Evolutionary conservation across 106 monocot species (phyloP), one percentile per base, ranked within the genome.

Genomic region (Chionographis japonica): DNA sequence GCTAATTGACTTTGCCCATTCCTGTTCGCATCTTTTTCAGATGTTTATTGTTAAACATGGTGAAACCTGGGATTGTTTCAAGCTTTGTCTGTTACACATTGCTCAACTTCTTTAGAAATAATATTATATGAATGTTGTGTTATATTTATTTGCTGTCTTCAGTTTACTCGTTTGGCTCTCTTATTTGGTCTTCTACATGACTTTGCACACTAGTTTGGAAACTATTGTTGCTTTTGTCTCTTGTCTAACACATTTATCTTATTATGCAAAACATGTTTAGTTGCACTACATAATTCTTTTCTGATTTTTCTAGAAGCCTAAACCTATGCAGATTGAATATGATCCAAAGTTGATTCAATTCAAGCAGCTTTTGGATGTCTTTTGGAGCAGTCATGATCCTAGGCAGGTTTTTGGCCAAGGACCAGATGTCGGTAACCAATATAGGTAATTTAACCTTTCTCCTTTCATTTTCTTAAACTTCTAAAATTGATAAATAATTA

Each of bases 331-430:
- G 91, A 72, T 95, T 66, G 91, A 89, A 68, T 95, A 95, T 74
- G 88, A 95, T 82, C 86, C 91, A 0, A 82, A 68, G 56, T 11
- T 75, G 43, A 84, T 95, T 69, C 88, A 82, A 50, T 95, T 81
- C 77, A 95, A 78, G 73, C 83, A 95, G 46, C 84, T 95, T 68
- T 72, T 95, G 66, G 88, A 91, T 76, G 77, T 95, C 16, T 95
- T 95, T 37, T 95, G 95, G 95, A 72, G 80, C 12, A 95, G 86
- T 81, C 91, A 95, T 78, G 95, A 95, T 78, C 62, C 95, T 36
- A 84, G 86, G 59, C 86, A 95, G 68, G 86, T 89, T 59, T 92
- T 91, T 70, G 95, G 95, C 39, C 88, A 95, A 84, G 91, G 95
- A 46, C 95, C 95, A 66, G 91, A 95, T 80, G 95, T 92, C 27